Percentiles rank a stretch among this genome's conserved stretches.
Evolutionary conservation across 805 yeast genomes (phyloP).

Genomic region (Candida succiphila): DNA sequence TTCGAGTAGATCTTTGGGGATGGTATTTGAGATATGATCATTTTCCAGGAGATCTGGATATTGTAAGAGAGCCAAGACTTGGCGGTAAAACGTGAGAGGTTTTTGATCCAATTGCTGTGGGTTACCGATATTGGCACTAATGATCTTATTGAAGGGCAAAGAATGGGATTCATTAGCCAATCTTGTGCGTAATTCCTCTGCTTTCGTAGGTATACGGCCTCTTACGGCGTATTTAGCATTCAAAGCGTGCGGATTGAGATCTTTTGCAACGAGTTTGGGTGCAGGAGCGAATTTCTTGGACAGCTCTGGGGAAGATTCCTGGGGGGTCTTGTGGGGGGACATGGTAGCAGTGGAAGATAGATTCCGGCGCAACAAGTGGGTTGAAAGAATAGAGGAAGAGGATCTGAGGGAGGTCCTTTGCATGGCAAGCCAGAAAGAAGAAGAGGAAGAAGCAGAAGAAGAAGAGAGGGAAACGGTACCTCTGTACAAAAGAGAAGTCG

Average conservation of each 20-base stretch:
- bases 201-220: constrained; percentile 87
- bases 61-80: constrained; percentile 77
- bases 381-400: too few relatives aligned
- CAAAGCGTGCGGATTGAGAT: constrained; percentile 64
- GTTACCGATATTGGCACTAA: constrained; percentile 92
- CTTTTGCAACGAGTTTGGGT: constrained; percentile 27
- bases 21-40: constrained; percentile 19
- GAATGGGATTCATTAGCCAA: constrained; percentile 46
- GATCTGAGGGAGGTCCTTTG: not conserved
- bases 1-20: constrained; percentile 59
- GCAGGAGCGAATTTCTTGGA: constrained; percentile 23
- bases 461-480: not conserved
- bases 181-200: constrained; percentile 66
- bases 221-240: constrained; percentile 94
- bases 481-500: not conserved
- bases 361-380: too few relatives aligned
- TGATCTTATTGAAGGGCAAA: constrained; percentile 68
- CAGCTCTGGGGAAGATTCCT: too few relatives aligned
- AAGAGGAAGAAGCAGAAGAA: not conserved
- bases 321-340: too few relatives aligned
- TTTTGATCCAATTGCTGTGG: constrained; percentile 95
- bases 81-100: constrained; percentile 93
- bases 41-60: constrained; percentile 60
- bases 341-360: too few relatives aligned
- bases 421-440: not conserved